Evolutionary conservation across 2,329 filamentous ascomycete species (phyloP), one percentile per base, ranked within the genome.

Genomic region (Alternaria conjuncta): DNA sequence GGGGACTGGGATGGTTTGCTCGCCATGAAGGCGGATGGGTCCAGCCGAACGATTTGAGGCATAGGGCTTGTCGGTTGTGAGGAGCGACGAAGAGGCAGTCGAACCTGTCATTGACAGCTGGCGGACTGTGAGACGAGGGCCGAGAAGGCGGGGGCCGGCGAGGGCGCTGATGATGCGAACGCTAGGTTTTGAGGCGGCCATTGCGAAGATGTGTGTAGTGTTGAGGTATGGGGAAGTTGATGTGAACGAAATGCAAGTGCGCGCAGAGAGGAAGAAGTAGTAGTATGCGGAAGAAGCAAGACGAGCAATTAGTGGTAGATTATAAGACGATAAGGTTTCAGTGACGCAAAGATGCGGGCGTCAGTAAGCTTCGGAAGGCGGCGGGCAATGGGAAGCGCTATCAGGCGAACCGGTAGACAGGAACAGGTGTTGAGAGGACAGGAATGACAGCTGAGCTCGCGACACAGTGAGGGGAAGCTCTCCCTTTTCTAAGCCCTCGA

Each of bases 71-170:
- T 87, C 86, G 30, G 82, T 78, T 75, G 71, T 84, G 79, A 82
- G 80, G 72, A 76, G 82, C 68, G 80, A 86, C 72, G 80, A 82
- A 64, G 85, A 87, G 55, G 86, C 87, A 26, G 87, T 82, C 43
- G 85, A 84, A 58, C 87, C 87, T 36, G 88, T 89, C 81, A 89
- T 88, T 79, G 87, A 86, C 54, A 89, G 83, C 60, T 79, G 77
- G 69, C 88, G 87, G 70, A 75, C 81, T 74, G 43, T 51, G 73
- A 74, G 71, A 80, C 76, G 60, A 82, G 72, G 66, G 78, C 81
- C 66, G 75, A 78, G 63, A 84, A 78, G 70, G 80, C 80, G 68
- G 81, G 80, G 63, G 81, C 79, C 61, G 23, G 57, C 67, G 81
- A 79, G 58, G 81, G 80, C 82, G 82, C 68, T 60, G 46, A 64